Evolutionary conservation across 2,329 filamentous ascomycete species (phyloP).

Genomic region (Microdochium trichocladiopsis): DNA sequence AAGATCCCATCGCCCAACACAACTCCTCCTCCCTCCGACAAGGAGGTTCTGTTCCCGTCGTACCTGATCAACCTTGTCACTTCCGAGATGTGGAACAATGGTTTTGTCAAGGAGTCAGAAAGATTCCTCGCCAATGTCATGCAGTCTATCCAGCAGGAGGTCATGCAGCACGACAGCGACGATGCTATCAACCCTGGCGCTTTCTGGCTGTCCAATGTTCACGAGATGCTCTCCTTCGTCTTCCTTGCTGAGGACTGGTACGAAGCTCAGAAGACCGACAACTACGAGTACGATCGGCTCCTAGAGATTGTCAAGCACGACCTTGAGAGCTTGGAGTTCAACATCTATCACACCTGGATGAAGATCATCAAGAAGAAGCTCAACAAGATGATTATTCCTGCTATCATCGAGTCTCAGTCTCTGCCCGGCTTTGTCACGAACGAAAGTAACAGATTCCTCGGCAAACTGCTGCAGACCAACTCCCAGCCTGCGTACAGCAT

Average conservation of each 20-base stretch:
- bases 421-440: constrained; percentile 97
- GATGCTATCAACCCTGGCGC: constrained; percentile 95
- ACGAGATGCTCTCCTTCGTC: constrained; percentile 99
- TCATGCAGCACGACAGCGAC: constrained; percentile 97
- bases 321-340: constrained; percentile 95
- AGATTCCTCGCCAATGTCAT: constrained; percentile 98
- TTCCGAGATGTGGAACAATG: constrained; percentile 99
- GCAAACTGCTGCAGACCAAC: constrained; percentile 88
- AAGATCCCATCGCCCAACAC: constrained; percentile 89
- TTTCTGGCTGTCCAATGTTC: constrained; percentile 98
- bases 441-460: constrained; percentile 95
- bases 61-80: constrained; percentile 99
- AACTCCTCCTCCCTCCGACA: constrained; percentile 87
- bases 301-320: constrained; percentile 99
- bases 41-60: constrained; percentile 96
- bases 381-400: constrained; percentile 98
- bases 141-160: constrained; percentile 98
- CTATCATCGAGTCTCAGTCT: constrained; percentile 98
- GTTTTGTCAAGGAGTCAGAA: constrained; percentile 98
- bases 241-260: constrained; percentile 99
- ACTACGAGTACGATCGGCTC: constrained; percentile 96
- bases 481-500: constrained; percentile 96
- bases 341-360: constrained; percentile 99
- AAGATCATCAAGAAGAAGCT: constrained; percentile 99
- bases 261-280: constrained; percentile 97